Evolutionary conservation across 345 rosid genomes (phyloP), one percentile per base, ranked within the genome.

Genomic region (Hirschfeldia incana): DNA sequence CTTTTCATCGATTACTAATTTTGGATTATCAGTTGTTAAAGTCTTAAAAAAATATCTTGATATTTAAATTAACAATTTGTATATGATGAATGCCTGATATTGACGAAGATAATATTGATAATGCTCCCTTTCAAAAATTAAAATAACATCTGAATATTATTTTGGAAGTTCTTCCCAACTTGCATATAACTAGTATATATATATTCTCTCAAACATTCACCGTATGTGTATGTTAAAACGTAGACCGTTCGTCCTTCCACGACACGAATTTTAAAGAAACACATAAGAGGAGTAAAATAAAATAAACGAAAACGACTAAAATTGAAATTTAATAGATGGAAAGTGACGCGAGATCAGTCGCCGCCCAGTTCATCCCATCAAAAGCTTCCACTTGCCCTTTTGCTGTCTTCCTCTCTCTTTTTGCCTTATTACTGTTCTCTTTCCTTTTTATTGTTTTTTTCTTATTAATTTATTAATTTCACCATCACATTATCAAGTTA

Each of bases 331-430:
- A 64, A 51, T 0, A 26, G 49, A 65, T n/a, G 7, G 80, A 70
- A 49, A 76, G 77, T 26, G 80, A 76, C 73, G 70, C 69, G 83
- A 82, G 84, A 78, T 77, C 76, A 82, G 88, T 74, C 73, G 86
- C 92, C 94, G 94, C 89, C 80, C 81, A 78, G 42, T 26, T 58
- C 84, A 72, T 85, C 92, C 92, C 84, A 81, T 90, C 67, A 74
- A 76, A 87, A 72, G 80, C 88, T 81, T 83, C 87, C 94, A 87
- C 91, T 77, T 85, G 80, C 84, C 81, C 44, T 80, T 78, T 17
- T 78, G 58, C 82, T 75, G 78, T 82, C 73, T 62, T 60, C 65
- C 64, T 81, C 81, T 67, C 62, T 46, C 71, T 57, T 68, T 61
- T 33, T 46, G 8, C 60, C 67, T 61, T 8, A 4, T 60, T 64